Evolutionary conservation across 2,329 filamentous ascomycete genomes (phyloP).

Genomic region (Tricladium varicosporioides): DNA sequence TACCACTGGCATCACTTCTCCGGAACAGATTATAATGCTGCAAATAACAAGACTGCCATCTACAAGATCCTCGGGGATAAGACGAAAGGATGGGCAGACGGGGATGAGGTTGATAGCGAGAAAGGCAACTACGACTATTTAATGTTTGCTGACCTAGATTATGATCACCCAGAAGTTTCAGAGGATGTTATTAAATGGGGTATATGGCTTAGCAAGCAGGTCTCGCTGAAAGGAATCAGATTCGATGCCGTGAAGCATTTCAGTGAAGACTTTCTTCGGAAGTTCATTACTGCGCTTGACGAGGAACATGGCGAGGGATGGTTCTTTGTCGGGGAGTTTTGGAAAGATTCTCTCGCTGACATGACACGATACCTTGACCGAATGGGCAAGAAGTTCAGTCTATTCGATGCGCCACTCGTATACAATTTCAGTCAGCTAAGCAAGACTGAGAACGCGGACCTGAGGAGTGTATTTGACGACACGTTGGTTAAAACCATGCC

Average conservation of each 20-base stretch:
- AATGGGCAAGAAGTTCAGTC: conserved; percentile 56
- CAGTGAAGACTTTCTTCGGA: conserved; percentile 61
- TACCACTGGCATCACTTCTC: conserved; percentile 69
- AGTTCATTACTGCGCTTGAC: conserved; percentile 60
- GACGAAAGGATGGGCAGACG: conserved; percentile 61
- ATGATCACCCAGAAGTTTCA: conserved; percentile 60
- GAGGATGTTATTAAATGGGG: conserved; percentile 66
- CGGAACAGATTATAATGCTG: conserved; percentile 64
- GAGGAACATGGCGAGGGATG: conserved; percentile 49
- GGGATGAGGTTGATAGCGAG: conserved; percentile 55
- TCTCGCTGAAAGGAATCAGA: conserved; percentile 64
- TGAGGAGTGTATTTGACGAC: conserved; percentile 61
- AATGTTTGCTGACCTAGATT: conserved; percentile 72
- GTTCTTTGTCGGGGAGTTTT: conserved; percentile 70
- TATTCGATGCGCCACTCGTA: conserved; percentile 69
- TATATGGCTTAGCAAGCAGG: conserved; percentile 60
- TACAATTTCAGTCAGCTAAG: conserved; percentile 64
- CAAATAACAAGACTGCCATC: conserved; percentile 54
- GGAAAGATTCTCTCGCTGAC: conserved; percentile 55
- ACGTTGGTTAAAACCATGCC: conserved; percentile 55
- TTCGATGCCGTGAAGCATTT: conserved; percentile 75
- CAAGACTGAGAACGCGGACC: conserved; percentile 53
- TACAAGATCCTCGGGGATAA: conserved; percentile 61
- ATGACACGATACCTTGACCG: conserved; percentile 56
- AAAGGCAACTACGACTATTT: conserved; percentile 70